A percentile compares a stretch with the other conserved stretches of the same genome.
These are phyloP conservation scores for Arthrobotrys pseudoclavata DNA, from an alignment of 2,329 filamentous ascomycete species.

Conservation along the genomic window DNA sequence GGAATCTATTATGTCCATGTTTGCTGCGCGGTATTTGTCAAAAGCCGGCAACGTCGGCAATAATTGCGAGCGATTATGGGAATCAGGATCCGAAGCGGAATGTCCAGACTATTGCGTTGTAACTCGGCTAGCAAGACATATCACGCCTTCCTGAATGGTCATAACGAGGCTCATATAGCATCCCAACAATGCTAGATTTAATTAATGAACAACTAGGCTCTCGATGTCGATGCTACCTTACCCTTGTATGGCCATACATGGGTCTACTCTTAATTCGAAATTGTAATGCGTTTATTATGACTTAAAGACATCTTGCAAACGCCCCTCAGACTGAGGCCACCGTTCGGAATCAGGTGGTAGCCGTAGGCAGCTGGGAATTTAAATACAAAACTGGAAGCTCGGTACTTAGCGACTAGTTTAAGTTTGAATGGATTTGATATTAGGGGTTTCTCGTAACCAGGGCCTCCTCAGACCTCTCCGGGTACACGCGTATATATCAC, in stretches of 20 bases:
- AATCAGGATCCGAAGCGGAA: background rate
- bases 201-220: background rate
- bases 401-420: background rate
- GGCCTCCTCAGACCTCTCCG: background rate
- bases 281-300: background rate
- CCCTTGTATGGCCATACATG: slow-evolving; percentile 8
- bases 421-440: background rate
- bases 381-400: background rate
- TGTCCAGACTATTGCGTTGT: background rate
- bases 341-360: too few relatives aligned
- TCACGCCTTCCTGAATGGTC: slow-evolving; percentile 14
- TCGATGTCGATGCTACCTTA: slow-evolving; percentile 3
- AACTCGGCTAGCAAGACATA: background rate
- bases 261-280: background rate
- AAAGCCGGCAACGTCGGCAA: background rate
- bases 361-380: background rate
- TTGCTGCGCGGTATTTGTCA: background rate
- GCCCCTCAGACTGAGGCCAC: background rate
- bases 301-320: background rate
- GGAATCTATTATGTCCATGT: background rate
- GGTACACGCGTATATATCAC: background rate
- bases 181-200: background rate
- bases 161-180: background rate
- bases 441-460: background rate
- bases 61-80: background rate